Conservation (phyloP, 2,329 filamentous ascomycete species). For the Sarocladium brachiariae region DNA sequence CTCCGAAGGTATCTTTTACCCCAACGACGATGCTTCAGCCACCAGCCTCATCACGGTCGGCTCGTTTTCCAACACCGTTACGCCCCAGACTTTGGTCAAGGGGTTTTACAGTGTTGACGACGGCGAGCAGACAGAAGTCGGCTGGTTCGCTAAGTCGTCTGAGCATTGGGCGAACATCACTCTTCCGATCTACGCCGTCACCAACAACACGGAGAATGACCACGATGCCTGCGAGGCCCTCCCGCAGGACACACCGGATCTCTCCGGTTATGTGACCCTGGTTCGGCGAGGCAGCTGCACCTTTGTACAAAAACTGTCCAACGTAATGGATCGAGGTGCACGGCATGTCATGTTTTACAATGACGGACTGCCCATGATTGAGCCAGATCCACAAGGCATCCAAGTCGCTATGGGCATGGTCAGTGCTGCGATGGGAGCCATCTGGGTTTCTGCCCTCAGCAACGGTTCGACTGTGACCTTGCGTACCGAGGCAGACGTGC, state of each 20-base stretch:
- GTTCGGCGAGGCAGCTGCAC: constrained; percentile 25
- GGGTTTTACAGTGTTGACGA: constrained; percentile 28
- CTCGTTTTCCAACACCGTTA: too few relatives aligned
- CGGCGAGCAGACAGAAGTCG: too few relatives aligned
- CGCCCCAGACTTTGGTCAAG: too few relatives aligned
- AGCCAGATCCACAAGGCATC: neutral
- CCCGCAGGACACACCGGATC: constrained; percentile 15
- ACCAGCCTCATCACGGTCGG: too few relatives aligned
- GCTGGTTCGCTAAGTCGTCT: too few relatives aligned
- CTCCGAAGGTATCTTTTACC: too few relatives aligned
- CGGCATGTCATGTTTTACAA: constrained; percentile 15
- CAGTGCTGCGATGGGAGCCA: constrained; percentile 16
- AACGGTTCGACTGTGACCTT: neutral
- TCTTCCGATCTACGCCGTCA: constrained; percentile 21
- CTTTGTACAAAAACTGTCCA: constrained; percentile 19
- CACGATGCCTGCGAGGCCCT: constrained; percentile 22
- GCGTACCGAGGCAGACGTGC: too few relatives aligned
- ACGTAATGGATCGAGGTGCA: constrained; percentile 20
- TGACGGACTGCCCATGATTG: constrained; percentile 4
- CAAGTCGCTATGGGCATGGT: constrained; percentile 18
- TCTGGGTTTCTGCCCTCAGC: neutral
- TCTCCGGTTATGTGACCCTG: constrained; percentile 20
- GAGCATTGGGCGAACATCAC: constrained; percentile 27
- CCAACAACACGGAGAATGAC: constrained; percentile 17
- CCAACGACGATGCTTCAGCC: too few relatives aligned